Conservation (phyloP, 2,329 filamentous ascomycete genomes). For the Alternaria infectoria region DNA sequence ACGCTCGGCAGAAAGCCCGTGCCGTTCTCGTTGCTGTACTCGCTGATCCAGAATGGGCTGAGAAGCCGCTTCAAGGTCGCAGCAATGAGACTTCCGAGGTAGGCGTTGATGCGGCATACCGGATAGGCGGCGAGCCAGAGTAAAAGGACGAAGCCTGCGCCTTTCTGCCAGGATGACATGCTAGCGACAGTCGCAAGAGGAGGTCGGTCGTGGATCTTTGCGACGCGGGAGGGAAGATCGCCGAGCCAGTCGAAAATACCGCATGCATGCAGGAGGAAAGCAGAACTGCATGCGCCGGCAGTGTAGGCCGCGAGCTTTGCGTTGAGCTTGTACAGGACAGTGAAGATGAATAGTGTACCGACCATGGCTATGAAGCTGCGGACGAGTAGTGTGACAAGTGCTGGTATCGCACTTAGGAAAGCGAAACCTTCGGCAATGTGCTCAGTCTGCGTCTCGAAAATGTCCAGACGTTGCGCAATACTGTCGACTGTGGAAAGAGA, state of each 20-base stretch:
- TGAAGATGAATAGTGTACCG: slow-evolving; percentile 17
- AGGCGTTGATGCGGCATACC: slow-evolving; percentile 19
- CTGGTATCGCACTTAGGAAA: slow-evolving; percentile 26
- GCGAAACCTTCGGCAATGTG: slow-evolving; percentile 29
- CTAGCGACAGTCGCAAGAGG: background rate
- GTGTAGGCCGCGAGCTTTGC: slow-evolving; percentile 19
- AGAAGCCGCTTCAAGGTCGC: slow-evolving; percentile 7
- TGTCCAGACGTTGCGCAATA: slow-evolving; percentile 25
- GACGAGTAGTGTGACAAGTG: slow-evolving; percentile 12
- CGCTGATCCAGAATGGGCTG: slow-evolving; percentile 15
- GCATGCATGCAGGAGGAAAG: slow-evolving; percentile 21
- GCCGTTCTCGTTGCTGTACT: slow-evolving; percentile 23
- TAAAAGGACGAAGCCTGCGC: slow-evolving; percentile 9
- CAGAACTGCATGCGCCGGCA: slow-evolving; percentile 24
- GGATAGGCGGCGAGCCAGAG: slow-evolving; percentile 30
- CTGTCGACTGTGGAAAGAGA: slow-evolving; percentile 22
- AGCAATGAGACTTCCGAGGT: slow-evolving; percentile 11
- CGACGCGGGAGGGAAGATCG: background rate
- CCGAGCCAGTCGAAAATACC: slow-evolving; percentile 22
- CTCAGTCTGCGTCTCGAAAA: slow-evolving; percentile 26
- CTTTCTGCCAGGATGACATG: slow-evolving; percentile 24
- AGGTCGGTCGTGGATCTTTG: background rate
- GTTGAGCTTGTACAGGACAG: slow-evolving; percentile 23
- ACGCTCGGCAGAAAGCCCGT: slow-evolving; percentile 18
- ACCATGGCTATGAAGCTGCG: slow-evolving; percentile 9